These are phyloP conservation scores for Epichloe gansuensis DNA, from an alignment of 2,329 filamentous ascomycete species.

Conservation along the genomic window DNA sequence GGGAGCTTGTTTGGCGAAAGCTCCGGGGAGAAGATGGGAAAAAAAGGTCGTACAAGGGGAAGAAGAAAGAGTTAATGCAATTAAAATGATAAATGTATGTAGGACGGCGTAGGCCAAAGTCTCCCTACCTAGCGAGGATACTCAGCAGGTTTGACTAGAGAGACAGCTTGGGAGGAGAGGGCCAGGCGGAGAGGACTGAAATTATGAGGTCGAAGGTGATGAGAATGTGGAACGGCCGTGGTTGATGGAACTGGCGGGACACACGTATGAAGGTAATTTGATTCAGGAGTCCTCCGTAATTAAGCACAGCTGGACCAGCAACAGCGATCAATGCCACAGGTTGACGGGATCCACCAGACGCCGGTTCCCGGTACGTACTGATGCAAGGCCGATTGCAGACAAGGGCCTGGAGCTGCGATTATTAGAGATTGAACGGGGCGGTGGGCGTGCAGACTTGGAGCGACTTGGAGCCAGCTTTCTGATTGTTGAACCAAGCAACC, in stretches of 20 bases:
- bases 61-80: conserved; percentile 6
- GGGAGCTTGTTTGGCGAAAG: conserved; percentile 7
- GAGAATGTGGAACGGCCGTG: not conserved
- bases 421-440: conserved; percentile 9
- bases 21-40: conserved; percentile 9
- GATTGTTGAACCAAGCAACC: conserved; percentile 24
- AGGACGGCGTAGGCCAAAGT: conserved; percentile 10
- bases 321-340: not conserved
- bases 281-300: not conserved
- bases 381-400: not conserved
- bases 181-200: not conserved
- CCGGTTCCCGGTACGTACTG: conserved; percentile 1
- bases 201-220: not conserved
- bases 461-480: conserved; percentile 7
- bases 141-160: conserved; percentile 3
- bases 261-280: not conserved
- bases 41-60: conserved; percentile 5
- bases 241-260: conserved; percentile 1
- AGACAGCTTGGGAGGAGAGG: not conserved
- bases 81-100: conserved; percentile 8
- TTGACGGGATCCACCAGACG: not conserved
- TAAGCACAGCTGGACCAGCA: not conserved
- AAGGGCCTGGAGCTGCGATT: conserved; percentile 9
- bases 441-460: too few species aligned
- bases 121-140: conserved; percentile 15